Percentiles rank a stretch among this genome's conserved stretches.
These are phyloP conservation scores for Silene noctiflora DNA, from an alignment of 179 eudicot species.

Conservation along the genomic window DNA sequence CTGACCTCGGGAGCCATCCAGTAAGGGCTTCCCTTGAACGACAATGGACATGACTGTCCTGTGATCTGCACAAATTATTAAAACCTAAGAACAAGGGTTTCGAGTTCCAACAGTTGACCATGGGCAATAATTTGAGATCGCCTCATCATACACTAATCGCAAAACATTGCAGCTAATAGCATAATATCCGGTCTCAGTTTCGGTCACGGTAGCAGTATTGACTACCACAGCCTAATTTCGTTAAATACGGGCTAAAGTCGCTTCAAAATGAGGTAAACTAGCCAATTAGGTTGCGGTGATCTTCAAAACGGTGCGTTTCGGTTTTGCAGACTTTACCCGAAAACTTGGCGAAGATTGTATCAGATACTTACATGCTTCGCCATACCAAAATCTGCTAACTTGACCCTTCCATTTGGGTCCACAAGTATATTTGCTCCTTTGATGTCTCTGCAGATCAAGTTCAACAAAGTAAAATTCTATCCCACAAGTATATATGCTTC, in stretches of 20 bases:
- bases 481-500: neutral
- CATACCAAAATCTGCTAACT: constrained; percentile 97
- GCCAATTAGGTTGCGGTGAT: neutral
- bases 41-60: constrained; percentile 83
- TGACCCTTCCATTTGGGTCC: constrained; percentile 87
- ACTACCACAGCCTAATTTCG: neutral
- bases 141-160: constrained; percentile 1
- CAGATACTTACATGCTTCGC: constrained; percentile 86
- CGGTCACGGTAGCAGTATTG: neutral
- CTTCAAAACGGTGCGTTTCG: neutral
- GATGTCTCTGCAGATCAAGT: constrained; percentile 60
- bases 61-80: constrained; percentile 54
- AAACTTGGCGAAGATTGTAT: neutral
- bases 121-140: neutral
- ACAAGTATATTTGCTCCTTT: constrained; percentile 98
- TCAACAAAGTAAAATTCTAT: constrained; percentile 19
- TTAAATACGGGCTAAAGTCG: neutral
- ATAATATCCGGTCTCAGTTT: neutral
- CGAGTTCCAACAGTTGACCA: constrained; percentile 6
- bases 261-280: neutral
- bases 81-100: constrained; percentile 4
- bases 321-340: neutral
- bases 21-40: constrained; percentile 94
- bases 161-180: constrained; percentile 4
- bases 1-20: constrained; percentile 99